Base-by-base conservation (phyloP, 768 basidiomycete genomes). In the Phanerochaete sordida region DNA sequence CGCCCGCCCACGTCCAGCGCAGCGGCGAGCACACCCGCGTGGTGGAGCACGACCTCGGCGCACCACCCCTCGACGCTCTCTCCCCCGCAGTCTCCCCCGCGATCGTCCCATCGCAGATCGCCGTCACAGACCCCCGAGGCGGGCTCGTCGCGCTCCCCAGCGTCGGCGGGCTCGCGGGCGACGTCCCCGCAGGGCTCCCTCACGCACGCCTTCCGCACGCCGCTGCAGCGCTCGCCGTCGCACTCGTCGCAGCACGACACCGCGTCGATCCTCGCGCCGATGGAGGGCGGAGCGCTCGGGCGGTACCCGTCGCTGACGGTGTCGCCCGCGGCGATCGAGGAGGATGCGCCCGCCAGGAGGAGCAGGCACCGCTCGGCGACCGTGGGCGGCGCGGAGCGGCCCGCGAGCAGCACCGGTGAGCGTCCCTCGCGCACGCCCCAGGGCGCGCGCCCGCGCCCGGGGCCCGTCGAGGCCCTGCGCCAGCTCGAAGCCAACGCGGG, bases 151-250 rank as follows among this genome's bases (percentile, higher is more conserved):
- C n/a, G 33, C 13, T 7, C 33, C 33, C 7, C 7, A 35, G 33
- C 33, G 7, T 6, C 44, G 24, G 54, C 37, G 21, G 27, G 26
- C 47, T n/a, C 57, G 30, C 8, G 49, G 8, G 24, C 39, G 50
- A 4, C 39, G 9, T 48, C 47, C 1, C 35, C 56, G 2, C 52
- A 58, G 15, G 65, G 61, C 33, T 35, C 33, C 0, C 64, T 70
- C 44, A 68, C 68, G 4, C 50, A 62, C 8, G 65, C 68, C 8
- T 68, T 70, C 60, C 64, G 63, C 43, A 59, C 67, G n/a, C 63
- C 64, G 33, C 59, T 66, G 21, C 62, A 65, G 21, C 58, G 63
- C 5, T 62, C 68, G 3, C 54, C 54, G 21, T 55, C 63, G 12
- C 56, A 59, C 1, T 57, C 62, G 35, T 28, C 57, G 7, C 47